Conservation (phyloP, 1,284 basidiomycete genomes). For the Ustilago hordei region DNA sequence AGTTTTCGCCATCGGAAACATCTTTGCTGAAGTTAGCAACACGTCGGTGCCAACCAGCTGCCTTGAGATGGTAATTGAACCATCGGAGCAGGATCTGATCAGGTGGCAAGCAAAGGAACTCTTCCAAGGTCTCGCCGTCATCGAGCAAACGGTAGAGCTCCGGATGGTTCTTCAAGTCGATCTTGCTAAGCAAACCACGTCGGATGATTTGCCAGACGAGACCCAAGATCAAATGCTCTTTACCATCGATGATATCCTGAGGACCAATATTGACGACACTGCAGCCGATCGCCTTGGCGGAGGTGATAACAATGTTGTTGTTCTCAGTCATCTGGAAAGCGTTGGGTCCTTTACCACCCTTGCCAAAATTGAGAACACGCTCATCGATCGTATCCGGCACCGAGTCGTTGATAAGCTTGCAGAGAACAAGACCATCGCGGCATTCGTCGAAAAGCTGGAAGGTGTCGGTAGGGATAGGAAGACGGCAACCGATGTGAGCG, state of each 20-base stretch:
- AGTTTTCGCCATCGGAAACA: slow-evolving; percentile 95
- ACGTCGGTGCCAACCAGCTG: slow-evolving; percentile 79
- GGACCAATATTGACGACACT: slow-evolving; percentile 98
- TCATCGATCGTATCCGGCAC: slow-evolving; percentile 99
- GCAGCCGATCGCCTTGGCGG: slow-evolving; percentile 96
- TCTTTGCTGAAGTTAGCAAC: slow-evolving; percentile 98
- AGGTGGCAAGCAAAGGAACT: slow-evolving; percentile 90
- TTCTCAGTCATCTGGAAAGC: slow-evolving; percentile 99
- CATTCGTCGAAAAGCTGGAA: slow-evolving; percentile 99
- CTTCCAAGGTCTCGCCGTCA: slow-evolving; percentile 95
- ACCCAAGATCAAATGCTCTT: slow-evolving; percentile 97
- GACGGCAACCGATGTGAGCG: slow-evolving; percentile 81
- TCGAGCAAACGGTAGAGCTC: slow-evolving; percentile 95
- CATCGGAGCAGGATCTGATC: slow-evolving; percentile 96
- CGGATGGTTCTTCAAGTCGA: slow-evolving; percentile 97
- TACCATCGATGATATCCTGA: slow-evolving; percentile 88
- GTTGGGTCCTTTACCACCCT: slow-evolving; percentile 74
- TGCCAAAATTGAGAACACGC: slow-evolving; percentile 85
- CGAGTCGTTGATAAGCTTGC: slow-evolving; percentile 98
- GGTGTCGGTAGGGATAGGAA: slow-evolving; percentile 95
- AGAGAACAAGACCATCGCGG: slow-evolving; percentile 91
- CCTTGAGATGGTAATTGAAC: slow-evolving; percentile 99
- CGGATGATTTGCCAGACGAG: slow-evolving; percentile 99
- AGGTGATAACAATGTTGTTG: slow-evolving; percentile 99
- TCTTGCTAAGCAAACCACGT: slow-evolving; percentile 89